Evolutionary conservation across 2,329 filamentous ascomycete species (phyloP).

Genomic region (Phyllosticta capitalensis): DNA sequence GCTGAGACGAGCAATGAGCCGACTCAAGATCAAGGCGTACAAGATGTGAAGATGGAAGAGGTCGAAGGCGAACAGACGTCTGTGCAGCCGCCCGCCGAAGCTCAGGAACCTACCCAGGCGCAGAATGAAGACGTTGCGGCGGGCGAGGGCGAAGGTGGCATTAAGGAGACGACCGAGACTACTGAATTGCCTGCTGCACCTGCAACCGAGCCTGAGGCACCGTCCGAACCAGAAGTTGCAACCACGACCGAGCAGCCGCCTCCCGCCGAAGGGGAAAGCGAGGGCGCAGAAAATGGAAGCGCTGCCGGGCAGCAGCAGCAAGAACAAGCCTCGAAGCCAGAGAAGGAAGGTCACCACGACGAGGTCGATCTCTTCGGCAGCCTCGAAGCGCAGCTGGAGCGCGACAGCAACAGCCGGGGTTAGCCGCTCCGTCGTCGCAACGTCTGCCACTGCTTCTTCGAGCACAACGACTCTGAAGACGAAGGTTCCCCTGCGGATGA

Average conservation of each 20-base stretch:
- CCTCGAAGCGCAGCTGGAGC: constrained; percentile 36
- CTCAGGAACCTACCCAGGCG: not conserved
- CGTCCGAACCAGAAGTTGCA: constrained; percentile 2
- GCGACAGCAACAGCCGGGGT: constrained; percentile 8
- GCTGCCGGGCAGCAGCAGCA: not conserved
- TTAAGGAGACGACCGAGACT: not conserved
- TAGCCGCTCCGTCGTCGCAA: not conserved
- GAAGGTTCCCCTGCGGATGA: too few relatives aligned
- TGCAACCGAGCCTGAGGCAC: not conserved
- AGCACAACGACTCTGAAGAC: not conserved
- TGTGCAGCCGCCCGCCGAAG: not conserved
- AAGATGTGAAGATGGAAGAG: not conserved
- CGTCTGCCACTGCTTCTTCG: not conserved
- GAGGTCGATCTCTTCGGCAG: constrained; percentile 40
- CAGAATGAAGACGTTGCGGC: not conserved
- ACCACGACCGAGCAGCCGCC: not conserved
- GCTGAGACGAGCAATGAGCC: not conserved
- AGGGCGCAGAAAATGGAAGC: not conserved
- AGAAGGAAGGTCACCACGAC: constrained; percentile 21
- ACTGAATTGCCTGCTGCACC: not conserved
- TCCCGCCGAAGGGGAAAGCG: constrained; percentile 8
- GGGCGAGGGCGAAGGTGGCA: not conserved
- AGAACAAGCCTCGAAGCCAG: not conserved
- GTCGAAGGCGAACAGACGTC: not conserved
- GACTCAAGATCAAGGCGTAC: not conserved